Conservation (phyloP, 148 eudicot genomes). For the Polygonum aviculare region DNA sequence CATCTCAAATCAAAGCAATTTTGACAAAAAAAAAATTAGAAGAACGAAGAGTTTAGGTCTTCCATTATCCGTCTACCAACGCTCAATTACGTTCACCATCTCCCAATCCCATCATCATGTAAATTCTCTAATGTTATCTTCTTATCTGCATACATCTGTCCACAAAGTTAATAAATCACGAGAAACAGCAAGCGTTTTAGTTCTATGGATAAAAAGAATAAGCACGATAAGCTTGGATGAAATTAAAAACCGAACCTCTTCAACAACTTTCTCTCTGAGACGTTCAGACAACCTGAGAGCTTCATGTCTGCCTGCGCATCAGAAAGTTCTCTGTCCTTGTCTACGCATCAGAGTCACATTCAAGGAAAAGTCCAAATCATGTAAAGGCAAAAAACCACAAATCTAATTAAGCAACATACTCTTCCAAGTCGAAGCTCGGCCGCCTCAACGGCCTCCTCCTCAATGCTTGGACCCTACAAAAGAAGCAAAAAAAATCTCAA, state of each 20-base stretch:
- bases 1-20: too few species aligned
- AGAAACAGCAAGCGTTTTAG: background rate
- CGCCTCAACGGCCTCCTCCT: conserved; percentile 50
- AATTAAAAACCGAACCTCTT: conserved; percentile 39
- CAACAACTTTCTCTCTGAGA: conserved; percentile 64
- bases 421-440: conserved; percentile 75
- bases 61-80: too few species aligned
- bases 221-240: background rate
- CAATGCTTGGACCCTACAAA: too few species aligned
- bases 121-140: background rate
- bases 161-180: background rate
- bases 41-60: too few species aligned
- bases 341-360: conserved; percentile 23
- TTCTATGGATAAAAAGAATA: background rate
- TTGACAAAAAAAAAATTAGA: too few species aligned
- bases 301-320: conserved; percentile 68
- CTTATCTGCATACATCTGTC: background rate
- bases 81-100: too few species aligned
- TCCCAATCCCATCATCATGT: too few species aligned
- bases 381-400: background rate
- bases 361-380: background rate
- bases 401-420: conserved; percentile 23
- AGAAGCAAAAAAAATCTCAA: too few species aligned
- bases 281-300: conserved; percentile 61
- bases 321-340: conserved; percentile 60